Evolutionary conservation across 306 rosid species (phyloP).

Genomic region (Cucurbita maxima): DNA sequence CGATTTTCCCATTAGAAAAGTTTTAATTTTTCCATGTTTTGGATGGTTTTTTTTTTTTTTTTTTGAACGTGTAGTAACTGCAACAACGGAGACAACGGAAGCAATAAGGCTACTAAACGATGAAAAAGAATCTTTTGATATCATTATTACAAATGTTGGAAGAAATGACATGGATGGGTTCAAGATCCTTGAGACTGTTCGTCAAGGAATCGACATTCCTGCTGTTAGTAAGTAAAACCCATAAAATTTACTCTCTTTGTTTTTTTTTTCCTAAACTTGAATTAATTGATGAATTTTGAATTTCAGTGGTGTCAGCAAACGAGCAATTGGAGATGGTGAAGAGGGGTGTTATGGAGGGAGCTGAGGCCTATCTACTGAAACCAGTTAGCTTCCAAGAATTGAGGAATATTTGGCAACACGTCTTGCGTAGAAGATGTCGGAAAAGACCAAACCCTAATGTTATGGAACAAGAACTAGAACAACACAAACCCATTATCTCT

Average conservation of each 20-base stretch:
- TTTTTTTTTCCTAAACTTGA: no score
- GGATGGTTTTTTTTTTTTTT: not conserved
- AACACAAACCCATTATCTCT: not conserved
- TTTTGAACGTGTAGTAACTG: not conserved
- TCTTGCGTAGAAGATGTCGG: not conserved
- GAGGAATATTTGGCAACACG: constrained; percentile 17
- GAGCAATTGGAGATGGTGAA: not conserved
- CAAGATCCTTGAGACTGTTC: constrained; percentile 3
- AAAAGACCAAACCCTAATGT: not conserved
- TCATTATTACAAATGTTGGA: constrained; percentile 8
- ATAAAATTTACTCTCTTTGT: not conserved
- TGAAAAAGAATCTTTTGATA: constrained; percentile 2
- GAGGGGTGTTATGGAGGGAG: constrained; percentile 7
- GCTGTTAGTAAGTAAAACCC: constrained; percentile 10
- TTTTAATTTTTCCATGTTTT: not conserved
- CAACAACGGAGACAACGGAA: constrained; percentile 9
- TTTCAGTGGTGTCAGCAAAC: constrained; percentile 9
- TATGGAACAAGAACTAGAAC: not conserved
- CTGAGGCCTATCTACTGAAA: constrained; percentile 2
- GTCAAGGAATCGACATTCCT: constrained; percentile 10
- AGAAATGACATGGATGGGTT: constrained; percentile 15
- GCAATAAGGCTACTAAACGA: constrained; percentile 6
- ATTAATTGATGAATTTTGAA: no score
- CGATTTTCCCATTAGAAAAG: not conserved
- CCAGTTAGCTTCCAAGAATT: constrained; percentile 9